Evolutionary conservation across 75 land plant species (phyloP).

Genomic region (Cunninghamia lanceolata): DNA sequence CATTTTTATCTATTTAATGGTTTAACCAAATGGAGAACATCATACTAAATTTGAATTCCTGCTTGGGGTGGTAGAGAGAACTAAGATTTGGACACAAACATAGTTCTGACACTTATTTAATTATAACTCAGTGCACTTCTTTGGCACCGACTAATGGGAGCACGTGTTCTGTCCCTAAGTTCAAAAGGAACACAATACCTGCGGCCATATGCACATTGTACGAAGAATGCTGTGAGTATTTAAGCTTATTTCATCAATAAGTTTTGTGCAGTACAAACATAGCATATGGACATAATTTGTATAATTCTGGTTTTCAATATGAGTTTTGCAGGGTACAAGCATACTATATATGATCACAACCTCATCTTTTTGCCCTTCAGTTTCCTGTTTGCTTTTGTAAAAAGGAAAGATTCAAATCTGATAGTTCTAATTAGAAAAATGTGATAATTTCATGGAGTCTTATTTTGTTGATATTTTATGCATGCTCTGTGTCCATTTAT

Average conservation of each 20-base stretch:
- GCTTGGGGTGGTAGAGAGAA: background rate
- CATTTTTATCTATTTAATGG: background rate
- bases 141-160: conserved; percentile 86
- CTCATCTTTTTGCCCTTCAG: background rate
- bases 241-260: background rate
- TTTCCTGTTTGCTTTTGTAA: background rate
- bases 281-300: background rate
- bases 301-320: background rate
- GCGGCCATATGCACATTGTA: conserved; percentile 78
- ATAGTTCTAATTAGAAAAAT: background rate
- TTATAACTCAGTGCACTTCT: conserved; percentile 65
- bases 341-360: background rate
- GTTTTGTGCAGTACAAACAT: background rate
- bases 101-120: background rate
- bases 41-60: background rate
- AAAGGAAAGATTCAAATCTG: background rate
- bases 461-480: background rate
- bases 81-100: background rate
- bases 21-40: background rate
- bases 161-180: conserved; percentile 45
- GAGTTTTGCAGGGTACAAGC: background rate
- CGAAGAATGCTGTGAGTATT: conserved; percentile 41
- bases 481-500: background rate
- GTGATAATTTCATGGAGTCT: background rate
- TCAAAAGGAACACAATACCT: conserved; percentile 41